Conservation (phyloP, 1,284 basidiomycete genomes). For the Peniophora sp. region DNA sequence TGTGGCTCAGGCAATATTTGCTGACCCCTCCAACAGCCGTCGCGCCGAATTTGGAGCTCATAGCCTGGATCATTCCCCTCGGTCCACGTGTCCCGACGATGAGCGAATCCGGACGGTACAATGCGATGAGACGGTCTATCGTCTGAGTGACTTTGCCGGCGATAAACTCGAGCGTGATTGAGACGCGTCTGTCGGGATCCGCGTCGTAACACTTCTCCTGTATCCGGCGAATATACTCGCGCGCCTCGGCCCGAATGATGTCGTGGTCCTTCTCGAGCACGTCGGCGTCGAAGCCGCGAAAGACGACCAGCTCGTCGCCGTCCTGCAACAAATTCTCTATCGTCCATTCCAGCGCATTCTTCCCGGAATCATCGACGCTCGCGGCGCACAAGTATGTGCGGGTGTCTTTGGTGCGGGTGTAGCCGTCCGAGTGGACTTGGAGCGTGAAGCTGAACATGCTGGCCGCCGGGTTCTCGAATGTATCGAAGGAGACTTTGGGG, state of each 20-base stretch:
- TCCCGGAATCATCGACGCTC: conserved; percentile 82
- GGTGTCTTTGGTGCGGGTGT: conserved; percentile 71
- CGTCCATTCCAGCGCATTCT: conserved; percentile 83
- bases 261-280: conserved; percentile 79
- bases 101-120: conserved; percentile 92
- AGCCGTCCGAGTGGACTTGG: conserved; percentile 80
- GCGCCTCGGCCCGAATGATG: conserved; percentile 81
- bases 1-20: conserved; percentile 82
- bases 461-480: conserved; percentile 31
- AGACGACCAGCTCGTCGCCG: conserved; percentile 90
- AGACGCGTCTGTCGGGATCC: conserved; percentile 76
- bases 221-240: conserved; percentile 74
- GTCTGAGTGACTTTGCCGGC: conserved; percentile 86
- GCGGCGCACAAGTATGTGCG: conserved; percentile 89
- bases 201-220: conserved; percentile 78
- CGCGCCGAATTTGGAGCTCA: conserved; percentile 49
- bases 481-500: conserved; percentile 75
- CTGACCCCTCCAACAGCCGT: conserved; percentile 59
- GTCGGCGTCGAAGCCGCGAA: conserved; percentile 83
- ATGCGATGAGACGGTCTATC: conserved; percentile 86
- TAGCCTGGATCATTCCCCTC: conserved; percentile 47
- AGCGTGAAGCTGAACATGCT: conserved; percentile 55
- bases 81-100: conserved; percentile 88
- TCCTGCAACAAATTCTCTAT: conserved; percentile 85
- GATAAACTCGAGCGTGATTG: conserved; percentile 90